phyloP scores from a whole-genome alignment of 352 stramenopile genomes.

The Pythium chondricola region DNA sequence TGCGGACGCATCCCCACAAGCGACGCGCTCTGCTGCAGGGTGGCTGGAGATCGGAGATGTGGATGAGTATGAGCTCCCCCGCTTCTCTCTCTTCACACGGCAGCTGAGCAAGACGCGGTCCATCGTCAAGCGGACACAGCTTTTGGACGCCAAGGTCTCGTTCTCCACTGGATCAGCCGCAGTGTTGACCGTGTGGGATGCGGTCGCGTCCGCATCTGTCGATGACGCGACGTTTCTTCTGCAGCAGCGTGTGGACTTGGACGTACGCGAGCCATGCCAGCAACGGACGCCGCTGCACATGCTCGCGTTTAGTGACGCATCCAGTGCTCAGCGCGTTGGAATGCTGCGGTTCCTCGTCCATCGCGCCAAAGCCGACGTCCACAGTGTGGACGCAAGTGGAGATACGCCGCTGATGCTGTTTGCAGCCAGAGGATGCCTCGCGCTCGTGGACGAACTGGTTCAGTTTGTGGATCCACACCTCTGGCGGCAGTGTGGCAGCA shows the following conservation, averaged over 20 bases:
- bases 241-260: slow-evolving; percentile 32
- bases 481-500: slow-evolving; percentile 19
- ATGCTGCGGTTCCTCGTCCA: slow-evolving; percentile 52
- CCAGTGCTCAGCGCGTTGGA: slow-evolving; percentile 28
- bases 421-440: slow-evolving; percentile 38
- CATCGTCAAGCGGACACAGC: slow-evolving; percentile 33
- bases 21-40: slow-evolving; percentile 5
- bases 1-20: slow-evolving; percentile 15
- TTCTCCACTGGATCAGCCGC: neutral
- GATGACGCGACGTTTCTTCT: slow-evolving; percentile 53
- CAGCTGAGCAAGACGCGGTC: slow-evolving; percentile 41
- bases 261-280: slow-evolving; percentile 29
- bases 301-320: slow-evolving; percentile 48
- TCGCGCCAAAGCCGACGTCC: slow-evolving; percentile 27
- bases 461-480: slow-evolving; percentile 21
- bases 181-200: slow-evolving; percentile 42
- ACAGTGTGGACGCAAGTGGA: slow-evolving; percentile 32
- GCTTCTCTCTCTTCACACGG: slow-evolving; percentile 28
- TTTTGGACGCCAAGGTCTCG: slow-evolving; percentile 18
- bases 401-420: slow-evolving; percentile 53
- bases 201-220: slow-evolving; percentile 44
- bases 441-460: slow-evolving; percentile 36
- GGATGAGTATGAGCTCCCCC: slow-evolving; percentile 44
- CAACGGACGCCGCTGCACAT: slow-evolving; percentile 47
- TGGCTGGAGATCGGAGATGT: slow-evolving; percentile 31